phyloP scores from a whole-genome alignment of 495 filamentous ascomycete species.

The Bathelium albidoporum region DNA sequence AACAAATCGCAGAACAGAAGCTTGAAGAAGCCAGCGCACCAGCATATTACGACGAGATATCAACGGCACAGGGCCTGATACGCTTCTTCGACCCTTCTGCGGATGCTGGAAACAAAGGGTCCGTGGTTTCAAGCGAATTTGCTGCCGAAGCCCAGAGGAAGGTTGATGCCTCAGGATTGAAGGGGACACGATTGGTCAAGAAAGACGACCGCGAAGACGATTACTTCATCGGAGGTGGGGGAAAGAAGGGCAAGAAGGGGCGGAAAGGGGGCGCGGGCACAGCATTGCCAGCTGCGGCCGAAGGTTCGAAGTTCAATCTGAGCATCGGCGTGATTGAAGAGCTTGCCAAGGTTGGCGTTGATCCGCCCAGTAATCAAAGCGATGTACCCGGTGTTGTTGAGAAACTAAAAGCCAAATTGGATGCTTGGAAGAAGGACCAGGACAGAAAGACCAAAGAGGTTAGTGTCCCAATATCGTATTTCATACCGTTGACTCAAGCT shows the following conservation, averaged over 20 bases:
- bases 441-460: conserved; percentile 86
- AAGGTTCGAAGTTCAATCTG: conserved; percentile 66
- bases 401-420: conserved; percentile 84
- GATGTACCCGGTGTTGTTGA: conserved; percentile 70
- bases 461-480: conserved; percentile 25
- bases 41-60: conserved; percentile 85
- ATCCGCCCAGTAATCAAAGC: conserved; percentile 72
- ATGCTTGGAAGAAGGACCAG: conserved; percentile 89
- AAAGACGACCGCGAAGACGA: conserved; percentile 80
- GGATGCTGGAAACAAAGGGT: conserved; percentile 40
- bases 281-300: conserved; percentile 36
- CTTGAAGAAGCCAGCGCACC: conserved; percentile 83
- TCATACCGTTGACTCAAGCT: background rate
- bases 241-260: conserved; percentile 92
- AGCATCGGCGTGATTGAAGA: conserved; percentile 85
- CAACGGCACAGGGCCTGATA: conserved; percentile 72
- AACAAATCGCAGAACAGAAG: conserved; percentile 71
- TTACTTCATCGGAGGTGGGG: conserved; percentile 67
- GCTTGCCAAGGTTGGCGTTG: conserved; percentile 68
- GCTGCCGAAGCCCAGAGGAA: conserved; percentile 69
- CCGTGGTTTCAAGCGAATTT: conserved; percentile 53
- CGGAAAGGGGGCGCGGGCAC: conserved; percentile 44
- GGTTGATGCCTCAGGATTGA: conserved; percentile 64
- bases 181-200: conserved; percentile 64
- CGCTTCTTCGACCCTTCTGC: conserved; percentile 81